Evolutionary conservation across 2,329 filamentous ascomycete genomes (phyloP), one percentile per base, ranked within the genome.

Genomic region (Trichoderma koningii): DNA sequence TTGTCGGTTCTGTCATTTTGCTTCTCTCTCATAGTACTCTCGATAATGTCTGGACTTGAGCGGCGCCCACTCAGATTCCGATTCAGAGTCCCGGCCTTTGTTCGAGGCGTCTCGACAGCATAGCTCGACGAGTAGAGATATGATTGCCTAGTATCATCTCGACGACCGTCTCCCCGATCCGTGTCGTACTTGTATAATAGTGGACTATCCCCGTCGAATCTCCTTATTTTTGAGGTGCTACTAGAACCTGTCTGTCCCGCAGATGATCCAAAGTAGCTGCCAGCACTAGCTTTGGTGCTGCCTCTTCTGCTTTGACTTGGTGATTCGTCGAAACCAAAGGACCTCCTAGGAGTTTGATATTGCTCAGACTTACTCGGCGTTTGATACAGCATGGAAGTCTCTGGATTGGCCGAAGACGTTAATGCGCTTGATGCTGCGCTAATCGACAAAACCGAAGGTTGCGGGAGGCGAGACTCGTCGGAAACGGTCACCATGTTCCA

Each of bases 341-440:
- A 45, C 42, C 48, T 38, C 38, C 59, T 15, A 17, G 51, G 52
- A 15, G 38, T 41, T 44, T 38, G 15, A 41, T 51, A n/a, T 34
- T 51, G 64, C 12, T 62, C 64, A 47, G 52, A 28, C 50, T 42
- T 50, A 26, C 42, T 55, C 15, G 42, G 50, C 9, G 57, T 26
- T 62, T 56, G 56, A 45, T 48, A 44, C 10, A 26, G 19, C n/a
- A 21, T 34, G 41, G 59, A 26, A 26, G 67, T 44, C 4, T 75
- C 74, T 57, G 73, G 71, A 45, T 69, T 65, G 5, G 71, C 71
- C 7, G 70, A 75, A 48, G 59, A 53, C n/a, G 75, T 81, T 5
- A 86, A 69, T 7, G 84, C 84, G 69, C 82, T 86, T 6, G 84
- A 85, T 17, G 84, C 84, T 48, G 84, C 84, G 57, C 81, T 85